Percentiles rank a stretch among this genome's conserved stretches.
phyloP scores from a whole-genome alignment of 257 asterid genomes.

The Perilla frutescens region DNA sequence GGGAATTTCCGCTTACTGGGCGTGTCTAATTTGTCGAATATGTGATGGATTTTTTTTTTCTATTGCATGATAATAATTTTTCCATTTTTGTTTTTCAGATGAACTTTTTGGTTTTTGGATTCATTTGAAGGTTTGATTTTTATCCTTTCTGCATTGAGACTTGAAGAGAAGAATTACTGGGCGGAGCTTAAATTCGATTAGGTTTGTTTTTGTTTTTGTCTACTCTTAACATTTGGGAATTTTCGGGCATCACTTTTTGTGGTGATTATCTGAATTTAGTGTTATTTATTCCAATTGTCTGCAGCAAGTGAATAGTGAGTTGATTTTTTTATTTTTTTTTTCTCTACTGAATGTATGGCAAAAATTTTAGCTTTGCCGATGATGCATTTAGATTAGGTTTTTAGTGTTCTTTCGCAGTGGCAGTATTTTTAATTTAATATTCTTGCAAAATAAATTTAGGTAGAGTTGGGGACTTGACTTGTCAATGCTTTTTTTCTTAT shows the following conservation, averaged over 20 bases:
- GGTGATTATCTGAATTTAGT: neutral
- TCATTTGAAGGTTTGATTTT: slow-evolving; percentile 24
- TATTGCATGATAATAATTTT: slow-evolving; percentile 29
- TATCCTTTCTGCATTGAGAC: slow-evolving; percentile 14
- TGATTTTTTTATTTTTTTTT: slow-evolving; percentile 1
- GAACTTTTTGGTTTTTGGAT: slow-evolving; percentile 31
- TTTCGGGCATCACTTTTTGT: slow-evolving; percentile 16
- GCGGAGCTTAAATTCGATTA: slow-evolving; percentile 25
- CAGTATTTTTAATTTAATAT: too few species aligned
- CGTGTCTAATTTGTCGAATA: neutral
- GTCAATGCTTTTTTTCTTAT: too few species aligned
- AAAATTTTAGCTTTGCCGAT: slow-evolving; percentile 19
- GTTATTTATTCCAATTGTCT: neutral
- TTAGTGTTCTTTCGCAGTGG: neutral
- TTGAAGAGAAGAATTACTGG: slow-evolving; percentile 24
- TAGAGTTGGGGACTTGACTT: too few species aligned
- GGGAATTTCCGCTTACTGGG: slow-evolving; percentile 15
- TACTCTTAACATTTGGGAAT: neutral
- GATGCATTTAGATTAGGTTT: neutral
- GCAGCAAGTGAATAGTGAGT: neutral
- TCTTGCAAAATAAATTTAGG: too few species aligned
- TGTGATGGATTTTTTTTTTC: neutral
- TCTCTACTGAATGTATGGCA: neutral
- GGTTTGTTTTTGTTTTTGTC: slow-evolving; percentile 28
- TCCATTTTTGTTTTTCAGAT: slow-evolving; percentile 34